Base-by-base conservation (phyloP, 2,329 filamentous ascomycete genomes). In the Whalleya microplaca region DNA sequence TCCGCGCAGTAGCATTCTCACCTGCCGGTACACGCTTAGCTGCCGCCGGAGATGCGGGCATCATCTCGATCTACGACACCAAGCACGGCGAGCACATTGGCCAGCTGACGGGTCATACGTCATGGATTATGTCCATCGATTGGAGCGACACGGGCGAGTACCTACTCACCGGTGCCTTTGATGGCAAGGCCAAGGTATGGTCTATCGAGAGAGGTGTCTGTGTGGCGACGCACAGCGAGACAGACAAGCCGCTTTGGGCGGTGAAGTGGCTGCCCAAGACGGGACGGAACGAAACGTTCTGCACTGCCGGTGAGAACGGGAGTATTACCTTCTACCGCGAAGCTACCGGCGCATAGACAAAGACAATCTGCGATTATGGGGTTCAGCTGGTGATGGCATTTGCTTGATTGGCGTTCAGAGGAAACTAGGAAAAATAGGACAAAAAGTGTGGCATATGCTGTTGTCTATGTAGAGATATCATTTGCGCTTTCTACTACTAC, bases 151-250 rank as follows among this genome's bases (percentile, higher is more conserved):
- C 90, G 3, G 95, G 95, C 46, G 94, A 98, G 75, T 96, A 91
- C 72, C 78, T 99, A 12, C 80, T 98, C 2, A 96, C 90, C 69
- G 91, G 92, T 46, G 87, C 90, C 1, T 92, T 96, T 72, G 93
- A 98, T 70, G 94, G 95, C 40, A 97, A 96, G 74, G 91, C 90
- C 58, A 97, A 96, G 75, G 90, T 98, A 27, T 99, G 95, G 95
- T 94, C 91, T 27, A 84, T 97, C 56, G 92, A 96, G 67, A 84
- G 87, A 32, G 84, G 86, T 54, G 81, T 82, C 3, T 98, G 95
- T 71, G 95, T 99, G 44, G 92, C 94, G 12, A 99, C 95, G 9
- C 92, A 96, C 71, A 93, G 89, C 55, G 93, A 98, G 77, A 92
- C 91, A 5, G 93, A 94, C 62, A 90, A 90, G 74, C 84, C 87